A percentile compares a stretch with the other conserved stretches of the same genome.
Conservation (phyloP, 1,284 basidiomycete species). For the Leccinum angustisporum region DNA sequence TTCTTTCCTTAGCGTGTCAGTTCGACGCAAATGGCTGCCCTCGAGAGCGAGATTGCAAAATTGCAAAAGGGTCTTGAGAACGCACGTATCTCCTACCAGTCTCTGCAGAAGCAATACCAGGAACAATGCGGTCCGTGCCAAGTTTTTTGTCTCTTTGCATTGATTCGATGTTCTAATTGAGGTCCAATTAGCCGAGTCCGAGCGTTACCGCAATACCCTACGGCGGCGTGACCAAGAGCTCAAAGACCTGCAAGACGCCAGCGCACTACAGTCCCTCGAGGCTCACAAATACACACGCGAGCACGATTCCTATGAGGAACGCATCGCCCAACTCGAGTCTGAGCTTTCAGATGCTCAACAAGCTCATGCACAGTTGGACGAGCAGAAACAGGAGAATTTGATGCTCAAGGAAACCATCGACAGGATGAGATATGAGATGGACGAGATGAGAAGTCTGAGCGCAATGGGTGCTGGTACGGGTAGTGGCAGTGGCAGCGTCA, state of each 20-base stretch:
- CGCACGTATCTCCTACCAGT: conserved; percentile 66
- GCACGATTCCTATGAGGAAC: conserved; percentile 67
- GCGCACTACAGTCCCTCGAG: conserved; percentile 62
- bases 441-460: conserved; percentile 69
- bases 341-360: conserved; percentile 69
- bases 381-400: conserved; percentile 90
- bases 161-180: conserved; percentile 5
- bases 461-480: conserved; percentile 38
- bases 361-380: conserved; percentile 72
- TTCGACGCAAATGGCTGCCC: conserved; percentile 58
- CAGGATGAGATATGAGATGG: conserved; percentile 86
- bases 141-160: not conserved
- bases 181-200: conserved; percentile 58
- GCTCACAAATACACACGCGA: conserved; percentile 60
- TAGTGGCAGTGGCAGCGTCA: conserved; percentile 51
- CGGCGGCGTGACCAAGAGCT: conserved; percentile 73
- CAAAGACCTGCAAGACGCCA: conserved; percentile 58
- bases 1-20: conserved; percentile 50
- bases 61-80: conserved; percentile 70
- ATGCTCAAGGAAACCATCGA: conserved; percentile 92
- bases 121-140: conserved; percentile 72
- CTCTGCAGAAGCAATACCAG: conserved; percentile 80
- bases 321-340: conserved; percentile 59
- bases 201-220: conserved; percentile 73
- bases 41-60: conserved; percentile 79